Conservation (phyloP, 2,329 filamentous ascomycete genomes). For the Tolypocladium cylindrosporum region DNA sequence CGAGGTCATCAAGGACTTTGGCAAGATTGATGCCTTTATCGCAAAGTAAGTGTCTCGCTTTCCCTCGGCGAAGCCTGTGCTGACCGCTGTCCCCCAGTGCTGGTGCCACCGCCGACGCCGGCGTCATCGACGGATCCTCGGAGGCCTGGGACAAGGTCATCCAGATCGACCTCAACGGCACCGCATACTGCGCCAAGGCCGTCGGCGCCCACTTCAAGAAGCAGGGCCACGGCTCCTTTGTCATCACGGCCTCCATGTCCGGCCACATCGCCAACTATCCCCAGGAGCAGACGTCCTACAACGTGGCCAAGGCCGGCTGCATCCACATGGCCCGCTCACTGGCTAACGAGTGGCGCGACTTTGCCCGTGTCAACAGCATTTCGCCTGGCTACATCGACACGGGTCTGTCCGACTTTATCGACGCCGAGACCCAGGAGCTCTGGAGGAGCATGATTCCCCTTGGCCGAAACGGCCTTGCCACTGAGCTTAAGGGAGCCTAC, state of each 20-base stretch:
- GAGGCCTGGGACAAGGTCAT: slow-evolving; percentile 58
- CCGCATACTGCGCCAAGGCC: slow-evolving; percentile 56
- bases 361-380: slow-evolving; percentile 55
- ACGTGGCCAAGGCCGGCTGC: slow-evolving; percentile 51
- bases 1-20: slow-evolving; percentile 64
- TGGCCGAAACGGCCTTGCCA: slow-evolving; percentile 55
- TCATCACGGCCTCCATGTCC: slow-evolving; percentile 62
- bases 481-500: slow-evolving; percentile 70
- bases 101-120: slow-evolving; percentile 58
- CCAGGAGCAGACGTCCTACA: slow-evolving; percentile 58
- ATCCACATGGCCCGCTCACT: slow-evolving; percentile 34
- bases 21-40: slow-evolving; percentile 63
- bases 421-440: slow-evolving; percentile 55
- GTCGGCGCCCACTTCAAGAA: slow-evolving; percentile 55
- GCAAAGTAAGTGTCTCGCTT: slow-evolving; percentile 49
- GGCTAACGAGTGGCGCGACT: slow-evolving; percentile 60
- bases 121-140: slow-evolving; percentile 57
- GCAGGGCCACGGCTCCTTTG: slow-evolving; percentile 53
- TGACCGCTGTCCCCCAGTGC: slow-evolving; percentile 27
- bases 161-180: slow-evolving; percentile 54
- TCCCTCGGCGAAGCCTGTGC: background rate
- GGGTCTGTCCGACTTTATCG: slow-evolving; percentile 57
- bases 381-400: slow-evolving; percentile 62
- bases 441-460: slow-evolving; percentile 70
- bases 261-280: slow-evolving; percentile 63